phyloP scores from a whole-genome alignment of 805 yeast species.

The Yarrowia divulgata region DNA sequence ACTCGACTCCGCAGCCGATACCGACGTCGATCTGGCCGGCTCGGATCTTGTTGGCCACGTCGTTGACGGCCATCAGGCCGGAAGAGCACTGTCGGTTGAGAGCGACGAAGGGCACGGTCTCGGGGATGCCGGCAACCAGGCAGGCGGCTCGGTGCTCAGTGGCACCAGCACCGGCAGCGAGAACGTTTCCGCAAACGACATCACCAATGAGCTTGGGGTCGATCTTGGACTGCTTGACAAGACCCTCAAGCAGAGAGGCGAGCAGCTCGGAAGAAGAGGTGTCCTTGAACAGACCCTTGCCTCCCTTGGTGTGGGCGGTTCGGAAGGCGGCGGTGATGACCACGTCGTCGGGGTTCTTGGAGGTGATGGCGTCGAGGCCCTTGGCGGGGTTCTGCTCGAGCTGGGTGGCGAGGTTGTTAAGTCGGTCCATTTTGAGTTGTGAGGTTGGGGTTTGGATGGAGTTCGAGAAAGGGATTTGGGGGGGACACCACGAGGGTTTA shows the following conservation, averaged over 20 bases:
- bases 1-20: slow-evolving; percentile 90
- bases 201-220: slow-evolving; percentile 75
- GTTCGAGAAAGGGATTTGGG: too few species aligned
- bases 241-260: slow-evolving; percentile 65
- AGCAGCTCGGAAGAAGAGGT: slow-evolving; percentile 81
- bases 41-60: slow-evolving; percentile 85
- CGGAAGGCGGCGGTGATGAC: slow-evolving; percentile 90
- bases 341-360: slow-evolving; percentile 83
- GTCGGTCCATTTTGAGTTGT: slow-evolving; percentile 48
- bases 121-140: slow-evolving; percentile 89
- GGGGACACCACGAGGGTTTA: background rate
- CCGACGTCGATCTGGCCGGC: slow-evolving; percentile 92
- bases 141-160: slow-evolving; percentile 92
- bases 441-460: slow-evolving; percentile 3
- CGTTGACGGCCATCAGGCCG: slow-evolving; percentile 88
- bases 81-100: slow-evolving; percentile 95
- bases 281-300: slow-evolving; percentile 85
- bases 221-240: slow-evolving; percentile 61
- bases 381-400: slow-evolving; percentile 49
- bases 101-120: slow-evolving; percentile 77
- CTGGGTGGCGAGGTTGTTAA: slow-evolving; percentile 48
- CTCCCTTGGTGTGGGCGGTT: slow-evolving; percentile 88
- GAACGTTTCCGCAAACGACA: slow-evolving; percentile 88
- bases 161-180: slow-evolving; percentile 93
- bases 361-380: slow-evolving; percentile 51